Evolutionary conservation across 2,329 filamentous ascomycete genomes (phyloP).

Genomic region (Mariannaea elegans): DNA sequence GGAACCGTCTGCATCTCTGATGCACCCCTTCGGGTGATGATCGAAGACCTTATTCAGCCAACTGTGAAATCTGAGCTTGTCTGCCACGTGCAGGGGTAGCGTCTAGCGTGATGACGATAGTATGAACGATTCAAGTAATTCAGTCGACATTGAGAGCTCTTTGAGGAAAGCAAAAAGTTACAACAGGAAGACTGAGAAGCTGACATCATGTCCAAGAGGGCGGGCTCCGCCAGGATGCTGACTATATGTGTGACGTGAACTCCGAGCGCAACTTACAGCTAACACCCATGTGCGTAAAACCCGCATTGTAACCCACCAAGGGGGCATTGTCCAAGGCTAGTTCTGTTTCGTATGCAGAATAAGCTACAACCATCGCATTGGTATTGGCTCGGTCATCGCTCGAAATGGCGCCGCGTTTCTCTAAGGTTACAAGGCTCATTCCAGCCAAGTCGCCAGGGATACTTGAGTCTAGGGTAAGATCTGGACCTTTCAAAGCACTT

Average conservation of each 20-base stretch:
- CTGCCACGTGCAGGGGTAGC: no score
- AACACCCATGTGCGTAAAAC: not conserved
- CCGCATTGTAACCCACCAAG: not conserved
- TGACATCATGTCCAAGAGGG: no score
- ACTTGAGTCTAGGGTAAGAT: slow-evolving; percentile 5
- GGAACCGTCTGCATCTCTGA: slow-evolving; percentile 46
- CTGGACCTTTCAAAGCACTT: no score
- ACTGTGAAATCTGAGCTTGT: no score
- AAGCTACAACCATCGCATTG: not conserved
- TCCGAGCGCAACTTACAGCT: not conserved
- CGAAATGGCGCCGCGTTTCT: not conserved
- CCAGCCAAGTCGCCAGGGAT: not conserved
- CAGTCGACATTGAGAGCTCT: no score
- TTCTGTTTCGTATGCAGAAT: slow-evolving; percentile 10
- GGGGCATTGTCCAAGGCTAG: not conserved
- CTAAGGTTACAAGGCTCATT: not conserved
- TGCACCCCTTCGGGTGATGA: not conserved
- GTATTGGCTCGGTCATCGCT: slow-evolving; percentile 2
- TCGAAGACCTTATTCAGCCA: not conserved
- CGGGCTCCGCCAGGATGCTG: no score
- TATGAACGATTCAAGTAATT: no score
- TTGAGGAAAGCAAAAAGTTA: no score
- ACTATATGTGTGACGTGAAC: no score
- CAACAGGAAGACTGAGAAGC: no score
- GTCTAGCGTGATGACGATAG: no score